Conservation (phyloP, 129 eudicot genomes). For the Pittosporum tobira region DNA sequence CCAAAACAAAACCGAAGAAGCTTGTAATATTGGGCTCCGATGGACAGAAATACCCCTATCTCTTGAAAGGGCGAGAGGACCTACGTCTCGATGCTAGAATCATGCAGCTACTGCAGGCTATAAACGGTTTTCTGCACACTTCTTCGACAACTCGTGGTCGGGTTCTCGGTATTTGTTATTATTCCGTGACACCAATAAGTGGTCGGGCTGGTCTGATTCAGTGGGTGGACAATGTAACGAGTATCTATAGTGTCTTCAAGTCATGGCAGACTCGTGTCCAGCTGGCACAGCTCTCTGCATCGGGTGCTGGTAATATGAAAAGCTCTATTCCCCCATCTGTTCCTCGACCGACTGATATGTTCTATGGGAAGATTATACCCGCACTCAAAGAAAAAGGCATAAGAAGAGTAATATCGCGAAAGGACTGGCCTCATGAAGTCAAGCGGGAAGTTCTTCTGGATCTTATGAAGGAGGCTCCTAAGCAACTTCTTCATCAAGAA, state of each 20-base stretch:
- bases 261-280: conserved; percentile 90
- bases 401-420: conserved; percentile 87
- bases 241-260: conserved; percentile 84
- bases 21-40: conserved; percentile 82
- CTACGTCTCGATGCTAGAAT: conserved; percentile 99
- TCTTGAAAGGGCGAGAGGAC: conserved; percentile 95
- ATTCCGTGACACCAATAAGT: conserved; percentile 96
- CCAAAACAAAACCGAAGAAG: conserved; percentile 95
- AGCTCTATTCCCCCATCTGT: conserved; percentile 55
- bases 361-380: conserved; percentile 96
- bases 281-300: conserved; percentile 58
- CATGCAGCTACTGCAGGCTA: conserved; percentile 93
- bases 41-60: conserved; percentile 81
- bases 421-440: conserved; percentile 99
- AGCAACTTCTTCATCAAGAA: conserved; percentile 91
- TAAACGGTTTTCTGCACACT: conserved; percentile 73
- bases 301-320: conserved; percentile 46
- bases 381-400: conserved; percentile 98
- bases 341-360: conserved; percentile 96
- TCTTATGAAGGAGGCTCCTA: conserved; percentile 95
- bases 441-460: conserved; percentile 87
- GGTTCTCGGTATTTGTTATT: conserved; percentile 59
- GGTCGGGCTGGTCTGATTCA: conserved; percentile 98
- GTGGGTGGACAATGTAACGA: conserved; percentile 94
- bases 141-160: conserved; percentile 39